Evolutionary conservation across 768 basidiomycete species (phyloP).

Genomic region (Russula abietina): DNA sequence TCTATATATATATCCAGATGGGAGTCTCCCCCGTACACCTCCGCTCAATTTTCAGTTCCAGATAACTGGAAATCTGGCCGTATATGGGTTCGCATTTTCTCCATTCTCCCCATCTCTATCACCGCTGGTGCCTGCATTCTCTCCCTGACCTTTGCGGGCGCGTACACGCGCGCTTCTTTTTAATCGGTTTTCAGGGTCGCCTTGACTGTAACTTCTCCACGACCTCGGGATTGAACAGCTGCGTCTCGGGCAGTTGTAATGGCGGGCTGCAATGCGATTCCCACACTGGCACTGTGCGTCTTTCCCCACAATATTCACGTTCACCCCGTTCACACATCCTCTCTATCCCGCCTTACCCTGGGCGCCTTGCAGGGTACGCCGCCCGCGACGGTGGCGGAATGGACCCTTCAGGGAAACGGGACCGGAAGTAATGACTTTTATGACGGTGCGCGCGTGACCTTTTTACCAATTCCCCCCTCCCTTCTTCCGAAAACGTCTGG

Average conservation of each 20-base stretch:
- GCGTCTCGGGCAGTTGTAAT: conserved; percentile 28
- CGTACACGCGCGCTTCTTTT: neutral
- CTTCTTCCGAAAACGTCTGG: neutral
- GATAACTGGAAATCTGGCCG: conserved; percentile 28
- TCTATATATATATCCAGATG: conserved; percentile 14
- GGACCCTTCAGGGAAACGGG: conserved; percentile 45
- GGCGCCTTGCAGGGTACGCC: conserved; percentile 45
- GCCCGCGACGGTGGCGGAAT: conserved; percentile 65
- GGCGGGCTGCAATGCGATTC: conserved; percentile 29
- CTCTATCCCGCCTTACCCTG: neutral
- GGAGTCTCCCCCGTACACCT: conserved; percentile 23
- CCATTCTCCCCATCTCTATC: neutral
- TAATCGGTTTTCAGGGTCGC: conserved; percentile 19
- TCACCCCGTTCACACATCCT: neutral
- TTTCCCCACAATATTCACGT: neutral
- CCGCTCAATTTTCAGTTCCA: conserved; percentile 24
- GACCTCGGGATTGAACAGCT: conserved; percentile 24
- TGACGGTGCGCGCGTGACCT: conserved; percentile 38
- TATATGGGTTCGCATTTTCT: conserved; percentile 25
- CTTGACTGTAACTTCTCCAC: conserved; percentile 27
- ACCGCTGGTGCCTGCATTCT: neutral
- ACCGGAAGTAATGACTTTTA: conserved; percentile 47
- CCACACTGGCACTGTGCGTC: conserved; percentile 25
- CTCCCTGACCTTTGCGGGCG: neutral
- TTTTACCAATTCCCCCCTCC: neutral